phyloP scores from a whole-genome alignment of 306 rosid genomes.

The Acmispon strigosus region DNA sequence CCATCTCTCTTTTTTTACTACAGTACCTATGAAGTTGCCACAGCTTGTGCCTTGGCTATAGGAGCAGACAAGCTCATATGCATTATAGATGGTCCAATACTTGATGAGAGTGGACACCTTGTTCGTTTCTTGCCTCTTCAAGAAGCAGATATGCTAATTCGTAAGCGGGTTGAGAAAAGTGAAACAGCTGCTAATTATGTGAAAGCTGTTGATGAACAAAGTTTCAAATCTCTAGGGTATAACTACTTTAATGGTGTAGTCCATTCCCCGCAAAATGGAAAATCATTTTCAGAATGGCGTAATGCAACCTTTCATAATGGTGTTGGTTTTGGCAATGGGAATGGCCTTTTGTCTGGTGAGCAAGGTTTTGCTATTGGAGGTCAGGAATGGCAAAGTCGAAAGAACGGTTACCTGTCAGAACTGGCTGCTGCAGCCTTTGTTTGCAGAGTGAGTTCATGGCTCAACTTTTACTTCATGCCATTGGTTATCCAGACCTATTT shows the following conservation, averaged over 20 bases:
- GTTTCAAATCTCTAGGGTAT: conserved; percentile 22
- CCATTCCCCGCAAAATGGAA: conserved; percentile 31
- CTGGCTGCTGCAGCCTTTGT: conserved; percentile 87
- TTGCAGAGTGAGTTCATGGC: conserved; percentile 53
- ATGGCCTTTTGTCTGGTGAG: conserved; percentile 58
- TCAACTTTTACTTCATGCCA: neutral
- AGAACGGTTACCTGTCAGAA: conserved; percentile 73
- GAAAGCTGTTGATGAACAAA: conserved; percentile 52
- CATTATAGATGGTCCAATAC: conserved; percentile 69
- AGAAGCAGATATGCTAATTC: conserved; percentile 71
- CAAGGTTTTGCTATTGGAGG: conserved; percentile 76
- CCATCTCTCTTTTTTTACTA: conserved; percentile 12
- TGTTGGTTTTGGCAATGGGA: conserved; percentile 66
- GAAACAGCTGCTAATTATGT: conserved; percentile 76
- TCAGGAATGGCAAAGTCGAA: conserved; percentile 54
- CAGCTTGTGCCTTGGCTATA: conserved; percentile 74
- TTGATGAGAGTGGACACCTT: conserved; percentile 58
- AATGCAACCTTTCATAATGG: conserved; percentile 50
- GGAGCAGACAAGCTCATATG: conserved; percentile 75
- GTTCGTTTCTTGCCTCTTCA: conserved; percentile 62
- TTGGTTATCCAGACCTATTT: neutral
- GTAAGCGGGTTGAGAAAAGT: conserved; percentile 61
- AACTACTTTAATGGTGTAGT: conserved; percentile 19
- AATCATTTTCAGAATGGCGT: conserved; percentile 14
- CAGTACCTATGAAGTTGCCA: conserved; percentile 81